These are phyloP conservation scores for Emiliania huxleyi DNA, from an alignment of 78 protist genomes.

Conservation along the genomic window DNA sequence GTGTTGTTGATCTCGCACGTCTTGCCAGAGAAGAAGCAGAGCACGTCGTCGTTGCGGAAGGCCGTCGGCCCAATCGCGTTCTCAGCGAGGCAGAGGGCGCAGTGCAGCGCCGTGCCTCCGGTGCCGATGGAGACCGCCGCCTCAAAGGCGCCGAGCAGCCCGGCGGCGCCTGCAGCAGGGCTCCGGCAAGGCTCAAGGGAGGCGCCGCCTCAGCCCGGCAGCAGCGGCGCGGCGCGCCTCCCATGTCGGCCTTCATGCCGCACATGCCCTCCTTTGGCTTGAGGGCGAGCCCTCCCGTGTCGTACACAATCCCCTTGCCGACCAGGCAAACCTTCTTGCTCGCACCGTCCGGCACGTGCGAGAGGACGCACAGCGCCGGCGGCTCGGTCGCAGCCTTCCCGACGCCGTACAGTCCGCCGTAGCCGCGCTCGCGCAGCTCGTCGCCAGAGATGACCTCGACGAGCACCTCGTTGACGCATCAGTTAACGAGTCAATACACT, in stretches of 20 bases:
- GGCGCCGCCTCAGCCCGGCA: too few species aligned
- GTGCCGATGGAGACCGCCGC: background rate
- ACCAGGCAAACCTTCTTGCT: background rate
- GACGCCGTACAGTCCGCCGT: conserved; percentile 40
- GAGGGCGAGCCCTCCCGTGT: conserved; percentile 30
- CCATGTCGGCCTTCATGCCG: conserved; percentile 29
- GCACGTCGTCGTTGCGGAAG: background rate
- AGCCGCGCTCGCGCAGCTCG: conserved; percentile 42
- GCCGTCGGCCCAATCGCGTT: background rate
- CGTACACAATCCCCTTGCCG: conserved; percentile 32
- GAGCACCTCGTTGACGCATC: background rate
- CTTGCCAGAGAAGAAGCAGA: background rate
- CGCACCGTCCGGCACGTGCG: background rate
- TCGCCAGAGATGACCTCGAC: background rate
- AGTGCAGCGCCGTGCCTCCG: background rate
- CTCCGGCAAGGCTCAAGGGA: too few species aligned
- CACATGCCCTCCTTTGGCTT: conserved; percentile 26
- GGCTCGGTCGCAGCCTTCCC: conserved; percentile 49
- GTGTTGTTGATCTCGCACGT: background rate
- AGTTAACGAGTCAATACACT: too few species aligned
- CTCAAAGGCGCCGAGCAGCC: background rate
- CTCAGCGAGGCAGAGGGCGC: background rate
- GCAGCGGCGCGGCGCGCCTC: too few species aligned
- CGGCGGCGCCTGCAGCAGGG: too few species aligned
- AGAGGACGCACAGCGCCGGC: conserved; percentile 39